These are phyloP conservation scores for Ramichloridium luteum DNA, from an alignment of 2,329 filamentous ascomycete species.

Conservation along the genomic window DNA sequence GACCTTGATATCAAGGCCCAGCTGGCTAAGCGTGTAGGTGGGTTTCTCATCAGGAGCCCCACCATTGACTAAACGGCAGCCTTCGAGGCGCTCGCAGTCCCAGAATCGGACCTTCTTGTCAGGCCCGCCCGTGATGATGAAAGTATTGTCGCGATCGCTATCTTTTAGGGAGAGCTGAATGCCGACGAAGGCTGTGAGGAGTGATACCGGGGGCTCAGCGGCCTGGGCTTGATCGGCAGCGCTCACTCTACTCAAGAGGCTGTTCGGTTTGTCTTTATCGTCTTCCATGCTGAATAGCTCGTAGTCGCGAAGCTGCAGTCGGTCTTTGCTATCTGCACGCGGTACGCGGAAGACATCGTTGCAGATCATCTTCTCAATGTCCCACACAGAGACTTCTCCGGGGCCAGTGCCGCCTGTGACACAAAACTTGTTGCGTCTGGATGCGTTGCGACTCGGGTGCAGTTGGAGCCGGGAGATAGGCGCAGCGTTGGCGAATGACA, in stretches of 20 bases:
- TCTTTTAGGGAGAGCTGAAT: constrained; percentile 58
- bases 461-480: constrained; percentile 68
- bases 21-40: constrained; percentile 46
- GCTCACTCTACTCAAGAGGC: constrained; percentile 21
- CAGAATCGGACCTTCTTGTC: constrained; percentile 90
- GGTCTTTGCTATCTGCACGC: constrained; percentile 41
- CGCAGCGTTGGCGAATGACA: constrained; percentile 71
- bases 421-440: constrained; percentile 72
- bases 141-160: constrained; percentile 62
- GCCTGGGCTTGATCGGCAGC: constrained; percentile 10
- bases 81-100: constrained; percentile 70
- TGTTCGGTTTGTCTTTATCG: constrained; percentile 36
- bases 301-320: constrained; percentile 47
- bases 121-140: constrained; percentile 74
- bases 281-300: constrained; percentile 84
- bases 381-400: constrained; percentile 90
- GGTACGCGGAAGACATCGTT: constrained; percentile 71
- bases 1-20: constrained; percentile 30
- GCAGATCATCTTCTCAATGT: constrained; percentile 79
- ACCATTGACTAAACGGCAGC: constrained; percentile 70
- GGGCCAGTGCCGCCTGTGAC: constrained; percentile 77
- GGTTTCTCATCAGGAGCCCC: constrained; percentile 47
- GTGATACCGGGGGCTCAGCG: constrained; percentile 47
- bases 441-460: constrained; percentile 45
- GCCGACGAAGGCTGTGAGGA: constrained; percentile 54